Percentiles rank a stretch among this genome's conserved stretches.
Evolutionary conservation across 2,329 filamentous ascomycete genomes (phyloP).

Genomic region (Cryphonectria carpinicola): DNA sequence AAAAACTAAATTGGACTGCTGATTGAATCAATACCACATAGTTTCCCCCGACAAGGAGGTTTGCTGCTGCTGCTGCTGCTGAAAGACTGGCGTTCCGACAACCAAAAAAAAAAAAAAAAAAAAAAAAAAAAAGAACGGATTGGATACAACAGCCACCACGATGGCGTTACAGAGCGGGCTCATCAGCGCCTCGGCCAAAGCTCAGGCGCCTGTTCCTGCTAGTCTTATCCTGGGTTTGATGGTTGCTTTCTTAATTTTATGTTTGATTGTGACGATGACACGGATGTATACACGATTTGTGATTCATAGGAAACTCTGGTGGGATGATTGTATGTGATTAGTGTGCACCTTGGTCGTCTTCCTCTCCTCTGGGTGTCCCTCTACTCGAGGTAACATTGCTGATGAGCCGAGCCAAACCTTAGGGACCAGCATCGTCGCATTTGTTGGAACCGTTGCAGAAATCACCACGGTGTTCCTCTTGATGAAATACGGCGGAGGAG

Average conservation of each 20-base stretch:
- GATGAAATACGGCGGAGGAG: constrained; percentile 30
- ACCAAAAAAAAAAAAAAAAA: too few species aligned
- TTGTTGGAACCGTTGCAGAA: constrained; percentile 30
- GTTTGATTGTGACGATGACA: constrained; percentile 23
- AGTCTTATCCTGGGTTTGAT: not conserved
- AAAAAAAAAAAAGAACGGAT: not conserved
- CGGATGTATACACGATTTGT: constrained; percentile 32
- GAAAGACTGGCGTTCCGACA: not conserved
- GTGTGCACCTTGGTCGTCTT: not conserved
- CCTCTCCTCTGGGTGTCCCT: not conserved
- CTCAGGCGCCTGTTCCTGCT: constrained; percentile 6
- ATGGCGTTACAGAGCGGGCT: constrained; percentile 8
- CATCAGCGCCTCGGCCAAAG: constrained; percentile 10
- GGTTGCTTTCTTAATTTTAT: not conserved
- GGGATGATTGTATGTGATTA: constrained; percentile 34
- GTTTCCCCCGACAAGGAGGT: not conserved
- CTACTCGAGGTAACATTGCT: not conserved
- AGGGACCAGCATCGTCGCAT: constrained; percentile 33
- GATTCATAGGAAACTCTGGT: constrained; percentile 34
- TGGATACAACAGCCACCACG: not conserved
- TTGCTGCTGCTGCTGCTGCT: not conserved
- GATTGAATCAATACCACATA: not conserved
- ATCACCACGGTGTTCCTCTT: constrained; percentile 29
- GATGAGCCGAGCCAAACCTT: not conserved
- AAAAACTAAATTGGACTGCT: not conserved